phyloP scores from a whole-genome alignment of 139 green algal species.

The Asterochloris erici region DNA sequence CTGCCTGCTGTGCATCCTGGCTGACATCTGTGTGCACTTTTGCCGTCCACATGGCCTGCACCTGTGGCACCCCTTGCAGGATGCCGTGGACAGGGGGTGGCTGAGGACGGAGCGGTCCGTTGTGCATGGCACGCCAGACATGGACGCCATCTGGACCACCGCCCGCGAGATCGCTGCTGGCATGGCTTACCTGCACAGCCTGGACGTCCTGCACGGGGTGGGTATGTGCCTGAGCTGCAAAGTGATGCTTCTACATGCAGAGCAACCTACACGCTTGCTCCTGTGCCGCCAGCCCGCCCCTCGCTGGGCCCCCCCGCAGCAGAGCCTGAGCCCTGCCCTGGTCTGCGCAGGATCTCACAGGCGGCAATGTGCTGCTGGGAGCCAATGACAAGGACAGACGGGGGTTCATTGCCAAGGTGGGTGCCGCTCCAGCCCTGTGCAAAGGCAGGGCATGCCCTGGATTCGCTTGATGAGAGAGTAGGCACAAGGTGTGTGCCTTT shows the following conservation, averaged over 20 bases:
- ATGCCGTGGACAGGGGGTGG: slow-evolving; percentile 42
- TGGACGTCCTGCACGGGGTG: slow-evolving; percentile 39
- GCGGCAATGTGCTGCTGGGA: slow-evolving; percentile 47
- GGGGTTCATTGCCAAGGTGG: slow-evolving; percentile 48
- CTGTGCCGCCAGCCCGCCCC: too few relatives aligned
- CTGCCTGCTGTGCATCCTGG: too few relatives aligned
- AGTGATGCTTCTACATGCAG: too few relatives aligned
- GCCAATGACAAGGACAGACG: slow-evolving; percentile 25
- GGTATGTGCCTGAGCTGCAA: too few relatives aligned
- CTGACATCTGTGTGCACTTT: too few relatives aligned
- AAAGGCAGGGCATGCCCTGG: too few relatives aligned
- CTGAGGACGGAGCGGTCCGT: slow-evolving; percentile 37
- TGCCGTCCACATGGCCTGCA: too few relatives aligned
- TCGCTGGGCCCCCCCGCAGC: too few relatives aligned
- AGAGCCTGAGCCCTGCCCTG: too few relatives aligned
- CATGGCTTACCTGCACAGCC: slow-evolving; percentile 40
- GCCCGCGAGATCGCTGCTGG: slow-evolving; percentile 37
- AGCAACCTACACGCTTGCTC: too few relatives aligned
- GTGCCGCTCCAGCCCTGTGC: not conserved
- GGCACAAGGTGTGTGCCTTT: too few relatives aligned
- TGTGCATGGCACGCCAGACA: slow-evolving; percentile 35
- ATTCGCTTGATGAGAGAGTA: too few relatives aligned
- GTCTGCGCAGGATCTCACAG: slow-evolving; percentile 26
- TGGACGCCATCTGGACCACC: slow-evolving; percentile 32
- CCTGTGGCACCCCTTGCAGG: not conserved